phyloP scores from a whole-genome alignment of 164 flowering plant species.

The Magnolia officinalis region DNA sequence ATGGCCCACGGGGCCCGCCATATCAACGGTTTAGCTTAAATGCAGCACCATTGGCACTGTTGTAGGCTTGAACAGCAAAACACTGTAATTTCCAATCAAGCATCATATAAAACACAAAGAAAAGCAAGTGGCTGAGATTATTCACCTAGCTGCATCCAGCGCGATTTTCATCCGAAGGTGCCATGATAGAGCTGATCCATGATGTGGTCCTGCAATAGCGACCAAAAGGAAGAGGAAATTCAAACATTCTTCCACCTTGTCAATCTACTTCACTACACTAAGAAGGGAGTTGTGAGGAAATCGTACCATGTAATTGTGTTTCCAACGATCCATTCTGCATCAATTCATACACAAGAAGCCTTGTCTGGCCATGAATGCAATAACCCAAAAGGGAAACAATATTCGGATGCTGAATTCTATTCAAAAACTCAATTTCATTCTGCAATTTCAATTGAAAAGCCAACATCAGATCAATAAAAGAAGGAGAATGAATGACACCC shows the following conservation, averaged over 20 bases:
- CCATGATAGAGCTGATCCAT: conserved; percentile 77
- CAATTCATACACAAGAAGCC: conserved; percentile 76
- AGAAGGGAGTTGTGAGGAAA: not conserved
- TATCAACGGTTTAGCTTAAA: not conserved
- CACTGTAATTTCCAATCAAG: not conserved
- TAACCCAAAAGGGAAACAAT: conserved; percentile 70
- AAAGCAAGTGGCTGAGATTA: not conserved
- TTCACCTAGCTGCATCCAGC: conserved; percentile 85
- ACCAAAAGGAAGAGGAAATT: not conserved
- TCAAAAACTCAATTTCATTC: conserved; percentile 78
- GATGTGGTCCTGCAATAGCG: conserved; percentile 58
- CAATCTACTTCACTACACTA: not conserved
- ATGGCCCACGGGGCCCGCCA: not conserved
- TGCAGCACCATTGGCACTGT: too few relatives aligned
- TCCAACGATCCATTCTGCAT: conserved; percentile 92
- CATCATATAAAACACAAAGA: not conserved
- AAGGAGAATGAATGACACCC: not conserved
- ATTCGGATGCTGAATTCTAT: conserved; percentile 73
- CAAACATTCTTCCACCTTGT: not conserved
- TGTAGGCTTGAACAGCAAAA: not conserved
- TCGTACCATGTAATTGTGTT: conserved; percentile 75
- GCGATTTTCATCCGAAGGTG: conserved; percentile 87
- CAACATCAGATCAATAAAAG: not conserved
- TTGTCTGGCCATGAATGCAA: conserved; percentile 50
- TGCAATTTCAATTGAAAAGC: conserved; percentile 31